phyloP scores from a whole-genome alignment of 148 eudicot species.

The Cornus kousa region DNA sequence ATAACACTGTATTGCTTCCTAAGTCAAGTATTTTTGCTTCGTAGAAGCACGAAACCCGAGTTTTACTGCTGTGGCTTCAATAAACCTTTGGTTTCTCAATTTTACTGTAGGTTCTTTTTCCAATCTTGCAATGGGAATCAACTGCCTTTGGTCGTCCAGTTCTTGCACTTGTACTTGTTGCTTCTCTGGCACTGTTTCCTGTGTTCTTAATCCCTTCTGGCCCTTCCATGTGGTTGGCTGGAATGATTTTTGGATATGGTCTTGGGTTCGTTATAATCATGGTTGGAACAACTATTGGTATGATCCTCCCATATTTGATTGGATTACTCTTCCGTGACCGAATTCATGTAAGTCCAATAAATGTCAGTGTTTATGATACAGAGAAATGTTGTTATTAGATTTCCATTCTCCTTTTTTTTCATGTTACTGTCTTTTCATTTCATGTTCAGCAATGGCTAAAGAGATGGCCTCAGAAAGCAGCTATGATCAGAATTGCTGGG shows the following conservation, averaged over 20 bases:
- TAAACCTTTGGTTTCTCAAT: background rate
- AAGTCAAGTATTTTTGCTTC: too few species aligned
- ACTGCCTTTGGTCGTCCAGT: constrained; percentile 90
- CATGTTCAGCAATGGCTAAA: constrained; percentile 67
- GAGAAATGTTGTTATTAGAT: background rate
- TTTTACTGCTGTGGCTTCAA: background rate
- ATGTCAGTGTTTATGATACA: background rate
- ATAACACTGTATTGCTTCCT: too few species aligned
- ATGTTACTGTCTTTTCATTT: constrained; percentile 12
- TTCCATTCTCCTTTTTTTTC: background rate
- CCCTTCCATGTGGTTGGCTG: constrained; percentile 98
- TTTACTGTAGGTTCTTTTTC: constrained; percentile 65
- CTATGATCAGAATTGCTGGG: constrained; percentile 77
- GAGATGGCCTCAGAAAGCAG: constrained; percentile 88
- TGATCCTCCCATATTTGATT: constrained; percentile 70
- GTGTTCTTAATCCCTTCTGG: constrained; percentile 81
- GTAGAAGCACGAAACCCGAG: background rate
- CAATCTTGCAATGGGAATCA: constrained; percentile 87
- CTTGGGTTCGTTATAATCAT: constrained; percentile 87
- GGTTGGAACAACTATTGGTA: constrained; percentile 88
- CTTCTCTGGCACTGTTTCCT: constrained; percentile 80
- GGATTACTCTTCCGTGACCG: constrained; percentile 71
- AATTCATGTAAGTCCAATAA: constrained; percentile 63
- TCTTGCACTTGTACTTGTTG: constrained; percentile 79
- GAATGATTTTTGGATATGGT: constrained; percentile 96